phyloP scores from a whole-genome alignment of 805 yeast species.

The Schwanniomyces sp. region DNA sequence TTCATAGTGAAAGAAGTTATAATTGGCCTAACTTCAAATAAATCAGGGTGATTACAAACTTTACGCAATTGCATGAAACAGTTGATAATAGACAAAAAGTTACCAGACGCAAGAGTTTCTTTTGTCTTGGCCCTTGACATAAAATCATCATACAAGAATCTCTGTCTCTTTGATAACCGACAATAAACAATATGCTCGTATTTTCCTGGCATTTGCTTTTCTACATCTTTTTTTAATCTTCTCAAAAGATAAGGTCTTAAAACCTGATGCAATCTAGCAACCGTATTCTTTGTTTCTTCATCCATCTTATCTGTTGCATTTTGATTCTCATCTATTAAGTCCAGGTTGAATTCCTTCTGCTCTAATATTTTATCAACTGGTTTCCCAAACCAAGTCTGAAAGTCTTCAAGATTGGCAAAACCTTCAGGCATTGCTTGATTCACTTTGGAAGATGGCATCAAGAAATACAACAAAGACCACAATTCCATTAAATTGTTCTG shows the following conservation, averaged over 20 bases:
- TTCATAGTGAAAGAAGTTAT: slow-evolving; percentile 84
- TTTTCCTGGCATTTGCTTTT: slow-evolving; percentile 98
- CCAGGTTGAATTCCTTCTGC: slow-evolving; percentile 52
- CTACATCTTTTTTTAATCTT: slow-evolving; percentile 93
- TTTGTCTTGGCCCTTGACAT: slow-evolving; percentile 95
- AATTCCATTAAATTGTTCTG: slow-evolving; percentile 93
- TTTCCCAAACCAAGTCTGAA: slow-evolving; percentile 98
- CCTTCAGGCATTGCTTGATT: slow-evolving; percentile 85
- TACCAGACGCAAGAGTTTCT: slow-evolving; percentile 91
- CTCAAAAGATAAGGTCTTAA: slow-evolving; percentile 89
- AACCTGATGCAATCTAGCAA: slow-evolving; percentile 87
- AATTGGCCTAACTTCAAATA: slow-evolving; percentile 94
- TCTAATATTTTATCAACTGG: slow-evolving; percentile 94
- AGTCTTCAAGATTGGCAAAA: slow-evolving; percentile 92
- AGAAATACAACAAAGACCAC: slow-evolving; percentile 91
- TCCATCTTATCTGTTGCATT: slow-evolving; percentile 46
- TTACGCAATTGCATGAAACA: slow-evolving; percentile 97
- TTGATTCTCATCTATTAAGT: slow-evolving; percentile 41
- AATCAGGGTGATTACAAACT: slow-evolving; percentile 94
- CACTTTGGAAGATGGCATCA: slow-evolving; percentile 88
- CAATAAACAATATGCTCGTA: slow-evolving; percentile 94
- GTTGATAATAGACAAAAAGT: slow-evolving; percentile 90
- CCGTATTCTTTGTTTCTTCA: slow-evolving; percentile 80
- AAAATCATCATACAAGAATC: slow-evolving; percentile 91
- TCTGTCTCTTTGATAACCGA: slow-evolving; percentile 86